Percentiles rank a stretch among this genome's conserved stretches.
These are phyloP conservation scores for Pleurotus cornucopiae DNA, from an alignment of 768 basidiomycete genomes.

Conservation along the genomic window DNA sequence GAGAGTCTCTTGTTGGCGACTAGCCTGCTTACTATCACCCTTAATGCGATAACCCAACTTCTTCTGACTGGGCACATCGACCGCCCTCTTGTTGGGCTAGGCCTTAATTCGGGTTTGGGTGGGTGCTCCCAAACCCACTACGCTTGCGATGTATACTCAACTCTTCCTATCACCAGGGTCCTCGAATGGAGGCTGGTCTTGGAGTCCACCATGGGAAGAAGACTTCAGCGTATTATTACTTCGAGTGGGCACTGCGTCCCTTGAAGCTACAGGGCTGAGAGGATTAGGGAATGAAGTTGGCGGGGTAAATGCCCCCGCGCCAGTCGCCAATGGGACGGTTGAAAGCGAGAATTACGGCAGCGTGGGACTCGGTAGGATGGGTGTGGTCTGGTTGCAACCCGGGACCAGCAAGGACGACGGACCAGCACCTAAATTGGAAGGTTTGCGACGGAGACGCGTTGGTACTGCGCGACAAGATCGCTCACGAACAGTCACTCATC, in stretches of 20 bases:
- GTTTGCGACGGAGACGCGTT: slow-evolving; percentile 11
- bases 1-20: slow-evolving; percentile 58
- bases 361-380: slow-evolving; percentile 27
- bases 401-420: slow-evolving; percentile 5
- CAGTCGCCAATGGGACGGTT: neutral
- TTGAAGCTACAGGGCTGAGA: slow-evolving; percentile 68
- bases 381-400: slow-evolving; percentile 24
- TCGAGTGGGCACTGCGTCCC: slow-evolving; percentile 67
- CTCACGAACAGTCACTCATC: neutral
- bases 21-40: slow-evolving; percentile 52
- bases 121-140: slow-evolving; percentile 10
- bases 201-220: slow-evolving; percentile 54
- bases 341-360: slow-evolving; percentile 16
- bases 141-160: neutral
- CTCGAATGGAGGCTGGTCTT: slow-evolving; percentile 17
- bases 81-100: slow-evolving; percentile 55
- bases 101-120: slow-evolving; percentile 14
- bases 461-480: neutral
- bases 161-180: neutral
- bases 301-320: slow-evolving; percentile 27
- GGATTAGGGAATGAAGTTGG: slow-evolving; percentile 76
- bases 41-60: slow-evolving; percentile 65
- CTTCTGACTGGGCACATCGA: slow-evolving; percentile 56
- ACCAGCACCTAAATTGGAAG: slow-evolving; percentile 3
- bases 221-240: slow-evolving; percentile 71